Conservation (phyloP, 2,329 filamentous ascomycete genomes). For the Trichoderma polysporum region DNA sequence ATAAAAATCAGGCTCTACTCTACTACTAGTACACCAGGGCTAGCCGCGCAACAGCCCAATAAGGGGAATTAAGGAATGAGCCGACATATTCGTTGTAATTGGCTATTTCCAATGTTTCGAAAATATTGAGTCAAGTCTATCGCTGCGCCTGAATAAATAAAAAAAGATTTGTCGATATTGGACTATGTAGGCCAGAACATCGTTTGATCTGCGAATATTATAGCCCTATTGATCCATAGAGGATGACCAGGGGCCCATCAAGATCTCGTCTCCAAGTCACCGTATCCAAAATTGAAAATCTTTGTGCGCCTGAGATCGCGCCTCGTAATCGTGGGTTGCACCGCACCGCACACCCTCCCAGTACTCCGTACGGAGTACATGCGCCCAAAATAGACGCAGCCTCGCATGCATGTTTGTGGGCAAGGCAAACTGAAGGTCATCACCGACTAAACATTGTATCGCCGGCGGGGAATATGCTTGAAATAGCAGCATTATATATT, state of each 20-base stretch:
- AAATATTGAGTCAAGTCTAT: neutral
- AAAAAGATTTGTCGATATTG: neutral
- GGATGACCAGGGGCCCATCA: neutral
- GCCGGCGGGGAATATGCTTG: neutral
- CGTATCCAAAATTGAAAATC: neutral
- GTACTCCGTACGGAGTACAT: neutral
- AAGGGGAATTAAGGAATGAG: conserved; percentile 6
- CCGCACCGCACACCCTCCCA: neutral
- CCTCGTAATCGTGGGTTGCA: conserved; percentile 5
- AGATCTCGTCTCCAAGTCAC: neutral
- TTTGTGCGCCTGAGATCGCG: neutral
- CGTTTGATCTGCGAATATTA: neutral
- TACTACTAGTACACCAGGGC: neutral
- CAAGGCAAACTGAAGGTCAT: neutral
- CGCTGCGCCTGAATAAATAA: neutral
- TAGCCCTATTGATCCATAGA: neutral
- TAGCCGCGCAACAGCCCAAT: neutral
- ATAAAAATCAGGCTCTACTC: neutral
- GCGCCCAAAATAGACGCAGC: conserved; percentile 16
- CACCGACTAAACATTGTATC: neutral
- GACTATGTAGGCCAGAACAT: neutral
- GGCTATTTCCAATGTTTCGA: conserved; percentile 14
- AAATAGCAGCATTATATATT: neutral
- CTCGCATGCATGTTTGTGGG: neutral
- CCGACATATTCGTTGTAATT: neutral